Percentiles rank a stretch among this genome's conserved stretches.
Conservation (phyloP, 768 basidiomycete genomes). For the Saitozyma sp. region DNA sequence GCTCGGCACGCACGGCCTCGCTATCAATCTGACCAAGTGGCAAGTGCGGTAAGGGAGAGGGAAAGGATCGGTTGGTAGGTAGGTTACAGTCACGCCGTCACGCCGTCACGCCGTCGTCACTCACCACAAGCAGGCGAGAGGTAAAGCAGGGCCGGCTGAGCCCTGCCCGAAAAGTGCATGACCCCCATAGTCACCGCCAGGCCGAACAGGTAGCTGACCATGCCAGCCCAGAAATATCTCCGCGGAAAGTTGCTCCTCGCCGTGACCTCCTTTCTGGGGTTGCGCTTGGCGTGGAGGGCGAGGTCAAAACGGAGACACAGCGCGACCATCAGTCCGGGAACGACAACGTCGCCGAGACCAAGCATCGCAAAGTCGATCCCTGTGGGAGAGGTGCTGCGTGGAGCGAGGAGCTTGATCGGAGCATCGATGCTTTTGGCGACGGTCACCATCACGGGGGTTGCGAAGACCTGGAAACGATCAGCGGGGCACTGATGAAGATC, state of each 20-base stretch:
- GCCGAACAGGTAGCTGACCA: conserved; percentile 72
- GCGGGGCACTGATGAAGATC: background rate
- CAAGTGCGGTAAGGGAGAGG: background rate
- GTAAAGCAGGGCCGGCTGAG: conserved; percentile 91
- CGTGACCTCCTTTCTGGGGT: conserved; percentile 38
- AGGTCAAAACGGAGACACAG: conserved; percentile 81
- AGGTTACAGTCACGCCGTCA: conserved; percentile 1
- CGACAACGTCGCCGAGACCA: conserved; percentile 78
- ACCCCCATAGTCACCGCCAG: conserved; percentile 75
- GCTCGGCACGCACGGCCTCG: no score
- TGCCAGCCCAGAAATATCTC: conserved; percentile 71
- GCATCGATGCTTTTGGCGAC: conserved; percentile 87
- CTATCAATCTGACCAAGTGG: no score
- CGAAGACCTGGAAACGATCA: conserved; percentile 25
- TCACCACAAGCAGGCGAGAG: conserved; percentile 60
- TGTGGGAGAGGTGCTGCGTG: conserved; percentile 21
- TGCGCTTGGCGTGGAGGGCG: conserved; percentile 16
- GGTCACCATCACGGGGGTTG: conserved; percentile 67
- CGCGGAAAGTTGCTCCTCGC: conserved; percentile 58
- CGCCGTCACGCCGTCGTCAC: conserved; percentile 19
- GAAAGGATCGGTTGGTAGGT: background rate
- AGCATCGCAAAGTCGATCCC: conserved; percentile 77
- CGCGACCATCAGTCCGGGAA: conserved; percentile 65
- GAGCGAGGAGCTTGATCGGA: conserved; percentile 79
- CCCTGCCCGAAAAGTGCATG: conserved; percentile 73